Evolutionary conservation across 257 asterid species (phyloP).

Genomic region (Ajuga chamaepitys): DNA sequence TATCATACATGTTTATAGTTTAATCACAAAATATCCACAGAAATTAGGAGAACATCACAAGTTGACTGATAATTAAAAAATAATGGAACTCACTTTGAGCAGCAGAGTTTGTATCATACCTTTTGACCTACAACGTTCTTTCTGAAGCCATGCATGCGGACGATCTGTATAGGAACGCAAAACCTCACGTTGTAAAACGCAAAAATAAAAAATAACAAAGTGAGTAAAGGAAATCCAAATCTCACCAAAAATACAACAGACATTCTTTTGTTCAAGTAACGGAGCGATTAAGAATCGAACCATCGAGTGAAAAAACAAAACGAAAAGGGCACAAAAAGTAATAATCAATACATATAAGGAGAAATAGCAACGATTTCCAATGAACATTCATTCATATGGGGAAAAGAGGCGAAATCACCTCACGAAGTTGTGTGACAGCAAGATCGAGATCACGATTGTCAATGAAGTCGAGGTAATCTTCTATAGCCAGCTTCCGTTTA

Average conservation of each 20-base stretch:
- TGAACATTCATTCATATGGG: background rate
- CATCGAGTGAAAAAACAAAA: background rate
- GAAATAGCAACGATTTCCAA: background rate
- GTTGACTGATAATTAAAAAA: background rate
- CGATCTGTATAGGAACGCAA: conserved; percentile 19
- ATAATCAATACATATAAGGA: background rate
- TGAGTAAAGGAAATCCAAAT: background rate
- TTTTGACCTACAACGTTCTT: background rate
- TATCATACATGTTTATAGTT: background rate
- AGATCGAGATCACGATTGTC: conserved; percentile 21
- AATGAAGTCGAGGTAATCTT: conserved; percentile 28
- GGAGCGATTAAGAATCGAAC: background rate
- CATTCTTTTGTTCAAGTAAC: background rate
- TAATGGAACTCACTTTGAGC: background rate
- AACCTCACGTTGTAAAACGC: background rate
- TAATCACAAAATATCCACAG: background rate
- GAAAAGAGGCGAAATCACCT: conserved; percentile 13
- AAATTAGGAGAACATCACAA: background rate
- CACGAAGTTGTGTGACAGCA: conserved; percentile 13
- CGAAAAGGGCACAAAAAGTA: background rate
- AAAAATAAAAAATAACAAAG: background rate
- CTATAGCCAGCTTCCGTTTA: conserved; percentile 19
- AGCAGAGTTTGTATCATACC: conserved; percentile 9
- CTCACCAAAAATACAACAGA: background rate
- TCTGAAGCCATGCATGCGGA: conserved; percentile 34